Base-by-base conservation (phyloP, 1,284 basidiomycete species). In the Trametes hirsuta region DNA sequence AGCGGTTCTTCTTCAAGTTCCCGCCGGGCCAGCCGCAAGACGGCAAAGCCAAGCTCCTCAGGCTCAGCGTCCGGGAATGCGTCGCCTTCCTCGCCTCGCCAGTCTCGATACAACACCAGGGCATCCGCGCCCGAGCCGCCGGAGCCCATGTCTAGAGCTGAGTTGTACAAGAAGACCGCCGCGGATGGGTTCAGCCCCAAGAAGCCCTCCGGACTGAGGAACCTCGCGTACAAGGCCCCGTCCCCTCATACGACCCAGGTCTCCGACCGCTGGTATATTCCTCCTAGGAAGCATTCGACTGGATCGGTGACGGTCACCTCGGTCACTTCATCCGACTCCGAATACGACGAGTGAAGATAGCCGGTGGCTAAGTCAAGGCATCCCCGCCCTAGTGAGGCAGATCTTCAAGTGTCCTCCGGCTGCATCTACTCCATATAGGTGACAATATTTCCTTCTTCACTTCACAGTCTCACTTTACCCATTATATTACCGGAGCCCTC, bases 161-260 rank as follows among this genome's bases (percentile, higher is more conserved):
- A 25, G 44, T 24, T 15, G 21, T 46, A 40, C 52, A 53, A 34
- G 21, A 64, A 58, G 57, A 50, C 54, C 4, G 41, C 55, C 9
- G 42, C 53, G 12, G 46, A 64, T 35, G 52, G 49, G 1, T 57
- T 53, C 44, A 51, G 46, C 11, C 63, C 63, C 12, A 48, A 36
- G 41, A 57, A 44, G 11, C 45, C 58, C 11, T 65, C 64, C 1
- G 60, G 60, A 5, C 52, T 65, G 36, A 65, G 47, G 52, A 35
- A 61, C 34, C 49, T 62, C 11, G 58, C 51, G 0, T 64, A 51
- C 45, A 41, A 35, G 18, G 63, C 59, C 14, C 42, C 58, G 1
- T 48, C 53, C 6, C 36, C 51, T 4, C 14, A 12, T n/a, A 18
- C 30, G 6, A 36, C 40, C 6, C n/a, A 2, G 39, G 8, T 14